These are phyloP conservation scores for Pyrenophora seminiperda DNA, from an alignment of 2,329 filamentous ascomycete species.

Conservation along the genomic window DNA sequence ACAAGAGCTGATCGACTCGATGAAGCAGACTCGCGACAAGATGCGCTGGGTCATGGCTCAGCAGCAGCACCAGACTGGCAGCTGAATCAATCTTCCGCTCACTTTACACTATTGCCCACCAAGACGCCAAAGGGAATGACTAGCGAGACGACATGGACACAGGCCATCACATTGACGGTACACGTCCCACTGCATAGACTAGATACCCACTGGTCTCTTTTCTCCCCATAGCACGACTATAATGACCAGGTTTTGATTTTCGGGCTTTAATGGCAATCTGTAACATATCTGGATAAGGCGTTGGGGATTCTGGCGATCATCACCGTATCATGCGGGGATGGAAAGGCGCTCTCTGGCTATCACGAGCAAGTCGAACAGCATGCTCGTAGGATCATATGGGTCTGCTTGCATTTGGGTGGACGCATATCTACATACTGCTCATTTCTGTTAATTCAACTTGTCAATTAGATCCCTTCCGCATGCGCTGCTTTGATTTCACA, in stretches of 20 bases:
- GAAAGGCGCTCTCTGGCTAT: conserved; percentile 3
- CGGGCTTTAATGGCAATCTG: conserved; percentile 24
- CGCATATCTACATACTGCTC: neutral
- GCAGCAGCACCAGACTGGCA: conserved; percentile 28
- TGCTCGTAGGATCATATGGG: neutral
- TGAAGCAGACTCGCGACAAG: conserved; percentile 67
- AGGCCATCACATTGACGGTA: neutral
- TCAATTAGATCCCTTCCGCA: too few relatives aligned
- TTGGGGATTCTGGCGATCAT: conserved; percentile 12
- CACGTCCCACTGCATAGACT: neutral
- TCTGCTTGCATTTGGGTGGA: neutral
- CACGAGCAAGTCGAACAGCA: neutral
- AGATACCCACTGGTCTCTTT: neutral
- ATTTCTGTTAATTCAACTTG: too few relatives aligned
- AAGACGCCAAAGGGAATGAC: conserved; percentile 2
- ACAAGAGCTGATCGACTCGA: conserved; percentile 62
- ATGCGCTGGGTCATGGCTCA: conserved; percentile 70
- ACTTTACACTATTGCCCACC: neutral
- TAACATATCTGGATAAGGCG: conserved; percentile 31
- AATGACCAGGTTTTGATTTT: conserved; percentile 25
- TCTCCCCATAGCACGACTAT: conserved; percentile 18
- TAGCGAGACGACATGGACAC: neutral
- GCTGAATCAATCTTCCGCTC: neutral
- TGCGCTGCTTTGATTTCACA: too few relatives aligned
- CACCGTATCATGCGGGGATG: conserved; percentile 1